Evolutionary conservation across 78 protist genomes (phyloP).

Genomic region (Dictyostelium intermedium): DNA sequence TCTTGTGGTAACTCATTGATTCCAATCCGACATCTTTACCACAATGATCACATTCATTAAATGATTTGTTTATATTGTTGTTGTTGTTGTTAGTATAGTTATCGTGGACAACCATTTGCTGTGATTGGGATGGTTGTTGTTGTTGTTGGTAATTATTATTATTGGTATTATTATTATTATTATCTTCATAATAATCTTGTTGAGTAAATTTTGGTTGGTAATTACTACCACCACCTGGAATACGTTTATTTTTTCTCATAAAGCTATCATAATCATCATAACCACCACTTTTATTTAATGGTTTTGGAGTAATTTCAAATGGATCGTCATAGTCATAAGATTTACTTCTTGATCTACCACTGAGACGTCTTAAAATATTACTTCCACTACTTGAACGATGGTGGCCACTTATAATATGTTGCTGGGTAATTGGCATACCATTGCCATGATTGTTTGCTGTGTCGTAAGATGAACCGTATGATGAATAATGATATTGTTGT

Average conservation of each 20-base stretch:
- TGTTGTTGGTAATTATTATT: not conserved
- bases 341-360: constrained; percentile 19
- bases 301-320: not conserved
- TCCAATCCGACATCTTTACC: constrained; percentile 20
- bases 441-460: not conserved
- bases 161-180: not conserved
- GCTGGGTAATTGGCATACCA: not conserved
- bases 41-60: constrained; percentile 48
- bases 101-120: not conserved
- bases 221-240: not conserved
- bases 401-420: not conserved
- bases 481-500: not conserved
- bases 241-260: not conserved
- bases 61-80: not conserved
- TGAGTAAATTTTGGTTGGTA: not conserved
- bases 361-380: not conserved
- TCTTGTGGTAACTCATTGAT: constrained; percentile 22
- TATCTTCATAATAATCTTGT: not conserved
- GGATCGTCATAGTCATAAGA: constrained; percentile 15
- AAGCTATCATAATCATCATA: not conserved
- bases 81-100: not conserved
- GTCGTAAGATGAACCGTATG: not conserved
- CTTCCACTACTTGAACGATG: not conserved
- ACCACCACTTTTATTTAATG: not conserved
- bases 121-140: too few relatives aligned